A percentile compares a stretch with the other conserved stretches of the same genome.
phyloP scores from a whole-genome alignment of 768 basidiomycete genomes.

The Plicaturopsis crispa region DNA sequence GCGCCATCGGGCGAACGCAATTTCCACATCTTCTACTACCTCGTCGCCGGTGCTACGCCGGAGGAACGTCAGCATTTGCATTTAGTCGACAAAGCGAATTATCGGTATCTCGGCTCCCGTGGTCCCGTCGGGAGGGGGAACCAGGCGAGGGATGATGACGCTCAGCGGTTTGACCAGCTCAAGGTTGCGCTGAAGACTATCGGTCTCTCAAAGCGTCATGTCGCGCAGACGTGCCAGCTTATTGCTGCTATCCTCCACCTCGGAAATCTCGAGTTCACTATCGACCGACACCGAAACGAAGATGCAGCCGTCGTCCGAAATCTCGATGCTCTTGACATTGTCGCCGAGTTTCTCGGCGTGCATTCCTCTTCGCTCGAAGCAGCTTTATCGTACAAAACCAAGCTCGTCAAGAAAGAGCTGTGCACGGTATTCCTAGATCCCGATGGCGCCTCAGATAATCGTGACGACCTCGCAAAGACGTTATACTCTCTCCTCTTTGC shows the following conservation, averaged over 20 bases:
- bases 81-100: slow-evolving; percentile 71
- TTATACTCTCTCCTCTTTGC: slow-evolving; percentile 92
- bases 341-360: slow-evolving; percentile 89
- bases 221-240: slow-evolving; percentile 93
- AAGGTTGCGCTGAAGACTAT: slow-evolving; percentile 91
- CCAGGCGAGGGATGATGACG: slow-evolving; percentile 68
- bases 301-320: slow-evolving; percentile 93
- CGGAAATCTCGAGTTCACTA: slow-evolving; percentile 88
- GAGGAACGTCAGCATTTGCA: slow-evolving; percentile 90
- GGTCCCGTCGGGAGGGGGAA: slow-evolving; percentile 33
- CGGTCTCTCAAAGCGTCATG: slow-evolving; percentile 89
- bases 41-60: slow-evolving; percentile 80
- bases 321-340: slow-evolving; percentile 69
- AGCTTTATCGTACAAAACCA: slow-evolving; percentile 85
- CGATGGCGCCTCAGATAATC: slow-evolving; percentile 86
- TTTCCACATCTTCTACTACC: slow-evolving; percentile 97
- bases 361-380: slow-evolving; percentile 63
- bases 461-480: slow-evolving; percentile 90
- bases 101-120: slow-evolving; percentile 81
- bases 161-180: slow-evolving; percentile 85
- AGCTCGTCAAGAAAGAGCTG: slow-evolving; percentile 91
- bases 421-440: slow-evolving; percentile 95
- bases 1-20: slow-evolving; percentile 90
- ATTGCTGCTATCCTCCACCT: slow-evolving; percentile 94
- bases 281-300: slow-evolving; percentile 77